Conservation (phyloP, 768 basidiomycete genomes). For the Hortiboletus campestris region DNA sequence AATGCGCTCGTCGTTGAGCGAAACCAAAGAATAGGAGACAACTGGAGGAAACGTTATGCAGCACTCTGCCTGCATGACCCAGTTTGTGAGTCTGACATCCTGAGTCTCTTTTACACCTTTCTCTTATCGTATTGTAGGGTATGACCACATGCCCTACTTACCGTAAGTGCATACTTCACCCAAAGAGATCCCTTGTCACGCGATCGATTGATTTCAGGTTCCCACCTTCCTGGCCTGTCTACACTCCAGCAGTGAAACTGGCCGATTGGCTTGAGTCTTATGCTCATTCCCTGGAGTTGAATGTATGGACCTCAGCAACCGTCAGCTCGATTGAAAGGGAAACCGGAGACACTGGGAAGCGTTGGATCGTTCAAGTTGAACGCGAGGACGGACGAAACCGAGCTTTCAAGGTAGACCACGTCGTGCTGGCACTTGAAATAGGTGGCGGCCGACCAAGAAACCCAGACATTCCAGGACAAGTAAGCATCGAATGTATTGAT, state of each 20-base stretch:
- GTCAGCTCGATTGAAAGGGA: conserved; percentile 30
- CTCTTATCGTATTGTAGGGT: conserved; percentile 31
- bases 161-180: conserved; percentile 38
- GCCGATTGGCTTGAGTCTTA: conserved; percentile 70
- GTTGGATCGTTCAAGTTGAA: conserved; percentile 44
- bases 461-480: conserved; percentile 45
- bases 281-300: conserved; percentile 56
- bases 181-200: not conserved
- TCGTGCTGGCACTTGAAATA: conserved; percentile 51
- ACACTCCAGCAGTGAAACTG: conserved; percentile 52
- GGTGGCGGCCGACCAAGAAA: conserved; percentile 43
- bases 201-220: conserved; percentile 37
- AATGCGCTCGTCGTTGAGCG: conserved; percentile 24
- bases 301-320: conserved; percentile 57
- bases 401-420: conserved; percentile 44
- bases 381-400: conserved; percentile 36
- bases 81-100: conserved; percentile 24
- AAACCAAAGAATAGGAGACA: conserved; percentile 29
- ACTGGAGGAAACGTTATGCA: conserved; percentile 31
- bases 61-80: conserved; percentile 33
- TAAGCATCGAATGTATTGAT: conserved; percentile 14
- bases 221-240: conserved; percentile 59
- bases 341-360: conserved; percentile 30
- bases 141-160: conserved; percentile 52
- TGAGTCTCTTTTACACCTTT: not conserved